Conservation (phyloP, 2,329 filamentous ascomycete genomes). For the Microcyclospora tardicrescens region DNA sequence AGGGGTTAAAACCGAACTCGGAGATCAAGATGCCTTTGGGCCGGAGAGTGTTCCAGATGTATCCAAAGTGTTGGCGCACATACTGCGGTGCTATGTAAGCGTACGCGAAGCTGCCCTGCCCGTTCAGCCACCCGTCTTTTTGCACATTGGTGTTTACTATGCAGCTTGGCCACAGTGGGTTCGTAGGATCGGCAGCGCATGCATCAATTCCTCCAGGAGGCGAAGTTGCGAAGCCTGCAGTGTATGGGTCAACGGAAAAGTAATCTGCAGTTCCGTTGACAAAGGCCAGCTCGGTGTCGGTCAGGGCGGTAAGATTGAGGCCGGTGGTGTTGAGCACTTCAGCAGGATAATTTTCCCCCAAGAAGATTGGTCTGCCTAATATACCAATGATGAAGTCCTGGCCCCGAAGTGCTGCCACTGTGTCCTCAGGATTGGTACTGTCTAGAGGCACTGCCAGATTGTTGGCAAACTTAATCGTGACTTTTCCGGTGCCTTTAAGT, state of each 20-base stretch:
- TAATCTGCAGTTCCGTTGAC: constrained; percentile 17
- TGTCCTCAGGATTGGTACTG: constrained; percentile 26
- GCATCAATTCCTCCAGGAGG: constrained; percentile 21
- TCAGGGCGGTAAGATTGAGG: constrained; percentile 35
- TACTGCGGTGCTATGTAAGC: constrained; percentile 9
- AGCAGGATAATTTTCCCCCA: constrained; percentile 38
- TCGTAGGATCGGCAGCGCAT: constrained; percentile 22
- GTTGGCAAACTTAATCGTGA: constrained; percentile 38
- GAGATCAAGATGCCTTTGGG: constrained; percentile 5
- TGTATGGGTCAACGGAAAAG: constrained; percentile 22
- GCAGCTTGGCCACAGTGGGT: constrained; percentile 13
- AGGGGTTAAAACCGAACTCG: constrained; percentile 5
- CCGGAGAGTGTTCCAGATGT: constrained; percentile 8
- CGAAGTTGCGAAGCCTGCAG: constrained; percentile 4
- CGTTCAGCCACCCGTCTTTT: constrained; percentile 13
- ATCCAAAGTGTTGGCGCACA: constrained; percentile 6
- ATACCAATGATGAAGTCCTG: constrained; percentile 33
- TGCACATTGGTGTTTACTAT: constrained; percentile 11
- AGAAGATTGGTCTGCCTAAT: constrained; percentile 42
- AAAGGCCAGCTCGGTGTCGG: constrained; percentile 30
- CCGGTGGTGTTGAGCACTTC: constrained; percentile 34
- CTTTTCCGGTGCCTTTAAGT: constrained; percentile 36
- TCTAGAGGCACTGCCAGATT: constrained; percentile 24
- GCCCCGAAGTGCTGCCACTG: constrained; percentile 34
- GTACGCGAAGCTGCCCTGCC: constrained; percentile 11